Evolutionary conservation across 1,284 basidiomycete species (phyloP), one percentile per base, ranked within the genome.

Genomic region (Apiotrichum porosum): DNA sequence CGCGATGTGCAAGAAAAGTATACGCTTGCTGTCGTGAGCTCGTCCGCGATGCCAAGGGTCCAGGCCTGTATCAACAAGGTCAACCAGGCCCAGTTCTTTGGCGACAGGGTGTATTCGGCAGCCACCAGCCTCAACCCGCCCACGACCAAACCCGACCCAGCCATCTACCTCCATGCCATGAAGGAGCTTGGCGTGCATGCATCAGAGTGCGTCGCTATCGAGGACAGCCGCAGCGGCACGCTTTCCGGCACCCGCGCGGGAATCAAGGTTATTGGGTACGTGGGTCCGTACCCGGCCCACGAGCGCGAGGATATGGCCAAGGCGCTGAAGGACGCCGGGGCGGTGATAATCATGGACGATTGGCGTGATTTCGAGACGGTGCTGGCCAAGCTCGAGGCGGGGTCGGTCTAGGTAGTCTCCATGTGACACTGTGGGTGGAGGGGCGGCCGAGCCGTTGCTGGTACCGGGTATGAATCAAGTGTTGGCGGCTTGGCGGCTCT

Each of bases 111-210:
- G 13, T 62, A 52, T 41, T 60, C 58, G 8, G 60, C 60, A 4
- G 58, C 61, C 12, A 54, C 46, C 2, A 51, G 49, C 17, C 40
- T 43, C 5, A 43, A 54, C 4, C 22, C 31, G n/a, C 61, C 61
- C 12, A 60, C 56, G 10, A 50, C 47, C 36, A 62, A 62, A 51
- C 61, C 61, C 21, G 58, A 62, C 36, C 61, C 61, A 3, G 61
- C 61, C 4, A 51, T 62, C 44, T 62, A 62, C 44, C 44, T 49
- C 6, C 40, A 51, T 36, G 54, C 61, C 0, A 44, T 59, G 34
- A 18, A 35, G 5, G 19, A 43, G 23, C 49, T 60, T 12, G 54
- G 54, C 10, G 51, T 50, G 15, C 18, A 14, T 1, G 52, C 58
- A 0, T 21, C n/a, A 0, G 33, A 52, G 26, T 50, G 52, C 39